Base-by-base conservation (phyloP, 306 rosid species). In the Prunus padus region DNA sequence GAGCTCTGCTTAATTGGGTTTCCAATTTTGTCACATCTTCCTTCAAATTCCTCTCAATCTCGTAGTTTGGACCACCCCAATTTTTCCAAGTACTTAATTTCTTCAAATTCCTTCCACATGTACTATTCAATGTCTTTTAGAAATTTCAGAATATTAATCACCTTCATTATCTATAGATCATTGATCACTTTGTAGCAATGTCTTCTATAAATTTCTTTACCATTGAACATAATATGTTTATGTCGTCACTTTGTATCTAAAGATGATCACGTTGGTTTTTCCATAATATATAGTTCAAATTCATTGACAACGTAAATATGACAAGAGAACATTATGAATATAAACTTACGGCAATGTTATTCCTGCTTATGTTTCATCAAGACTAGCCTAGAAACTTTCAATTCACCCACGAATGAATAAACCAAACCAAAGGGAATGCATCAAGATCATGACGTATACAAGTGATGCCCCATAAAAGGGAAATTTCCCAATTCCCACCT, bases 11-110 rank as follows among this genome's bases (percentile, higher is more conserved):
- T 22, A 49, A n/a, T 28, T 50, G 33, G 11, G 75, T n/a, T 51
- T 71, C 51, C 49, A 55, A 3, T 5, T 71, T 55, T 71, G 64
- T 55, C 74, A 70, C 60, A 20, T 69, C 74, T 26, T 37, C 20
- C 75, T 52, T 71, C 20, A 49, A 18, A 69, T 28, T 18, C 45
- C 37, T 51, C 37, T 13, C 20, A 31, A 52, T 69, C 44, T 28
- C 61, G 31, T 64, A 25, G 66, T 28, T 12, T 16, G 61, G 61
- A 49, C 72, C 72, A 46, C 57, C 22, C 40, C 6, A 12, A 22
- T 67, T 13, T 23, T 23, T 20, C 18, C 37, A 67, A 23, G 6
- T 57, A 1, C 5, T 57, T 57, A 23, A 11, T 5, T 3, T 13
- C 5, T 13, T 3, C 22, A 13, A 28, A 60, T 60, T 26, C n/a